Evolutionary conservation across 176 grass and related monocot species (phyloP).

Genomic region (Coix lacrymajobi): DNA sequence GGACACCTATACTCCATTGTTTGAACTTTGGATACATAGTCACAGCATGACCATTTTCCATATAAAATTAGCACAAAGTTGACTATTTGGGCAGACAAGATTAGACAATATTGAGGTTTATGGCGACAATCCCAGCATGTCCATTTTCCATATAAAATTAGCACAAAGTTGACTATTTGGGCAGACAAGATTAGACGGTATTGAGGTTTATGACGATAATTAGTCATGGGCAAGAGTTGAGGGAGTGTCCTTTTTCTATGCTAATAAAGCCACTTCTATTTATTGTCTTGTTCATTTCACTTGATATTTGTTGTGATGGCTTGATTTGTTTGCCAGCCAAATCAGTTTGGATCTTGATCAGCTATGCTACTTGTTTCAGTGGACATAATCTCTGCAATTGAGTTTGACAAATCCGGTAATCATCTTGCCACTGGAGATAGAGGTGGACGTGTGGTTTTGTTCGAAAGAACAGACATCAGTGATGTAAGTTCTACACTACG

Average conservation of each 20-base stretch:
- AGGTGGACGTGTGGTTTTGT: slow-evolving; percentile 87
- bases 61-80: background rate
- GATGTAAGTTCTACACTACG: slow-evolving; percentile 47
- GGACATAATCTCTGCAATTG: slow-evolving; percentile 91
- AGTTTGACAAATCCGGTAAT: slow-evolving; percentile 90
- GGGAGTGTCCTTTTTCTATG: background rate
- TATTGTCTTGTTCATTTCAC: background rate
- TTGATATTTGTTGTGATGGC: background rate
- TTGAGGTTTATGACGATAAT: background rate
- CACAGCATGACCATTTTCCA: background rate
- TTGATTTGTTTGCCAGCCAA: slow-evolving; percentile 6
- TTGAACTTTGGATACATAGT: slow-evolving; percentile 8
- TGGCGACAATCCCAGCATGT: background rate
- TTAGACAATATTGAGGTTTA: background rate
- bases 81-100: background rate
- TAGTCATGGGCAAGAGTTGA: background rate
- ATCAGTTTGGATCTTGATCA: slow-evolving; percentile 8
- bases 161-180: background rate
- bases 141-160: background rate
- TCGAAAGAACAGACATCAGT: slow-evolving; percentile 75
- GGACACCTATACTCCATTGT: background rate
- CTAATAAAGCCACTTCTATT: background rate
- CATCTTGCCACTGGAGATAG: slow-evolving; percentile 93
- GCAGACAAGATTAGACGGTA: background rate
- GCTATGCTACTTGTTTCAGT: slow-evolving; percentile 52